Percentiles rank a stretch among this genome's conserved stretches.
These are phyloP conservation scores for Rhododendron mucronatum DNA, from an alignment of 148 eudicot species.

Conservation along the genomic window DNA sequence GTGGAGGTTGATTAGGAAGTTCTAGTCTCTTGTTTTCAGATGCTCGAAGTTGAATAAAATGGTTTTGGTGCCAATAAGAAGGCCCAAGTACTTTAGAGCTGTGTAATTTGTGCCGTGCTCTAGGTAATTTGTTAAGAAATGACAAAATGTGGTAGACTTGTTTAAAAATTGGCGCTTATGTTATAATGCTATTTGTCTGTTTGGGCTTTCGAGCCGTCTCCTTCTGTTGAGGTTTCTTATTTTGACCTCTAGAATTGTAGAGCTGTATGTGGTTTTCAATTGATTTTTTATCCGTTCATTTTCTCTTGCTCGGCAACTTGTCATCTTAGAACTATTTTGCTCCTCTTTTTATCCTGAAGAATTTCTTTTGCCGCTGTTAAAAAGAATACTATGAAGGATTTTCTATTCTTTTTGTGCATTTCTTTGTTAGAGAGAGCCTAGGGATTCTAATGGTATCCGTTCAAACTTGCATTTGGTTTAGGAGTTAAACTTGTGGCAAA, in stretches of 20 bases:
- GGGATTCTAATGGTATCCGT: not conserved
- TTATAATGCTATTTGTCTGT: not conserved
- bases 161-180: not conserved
- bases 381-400: not conserved
- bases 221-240: not conserved
- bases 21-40: not conserved
- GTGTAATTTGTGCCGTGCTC: not conserved
- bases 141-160: not conserved
- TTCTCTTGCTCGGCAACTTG: not conserved
- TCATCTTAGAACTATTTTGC: not conserved
- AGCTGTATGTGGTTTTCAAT: not conserved
- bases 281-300: not conserved
- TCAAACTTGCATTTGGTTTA: not conserved
- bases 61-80: not conserved
- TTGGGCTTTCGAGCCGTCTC: not conserved
- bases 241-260: not conserved
- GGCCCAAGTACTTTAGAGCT: not conserved
- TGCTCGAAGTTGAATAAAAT: not conserved
- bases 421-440: not conserved
- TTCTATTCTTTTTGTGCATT: not conserved
- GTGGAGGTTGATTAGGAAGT: not conserved
- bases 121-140: not conserved
- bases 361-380: not conserved
- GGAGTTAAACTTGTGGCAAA: not conserved
- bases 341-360: not conserved